These are phyloP conservation scores for Metahyphopichia silvanorum DNA, from an alignment of 805 yeast genomes.

Conservation along the genomic window DNA sequence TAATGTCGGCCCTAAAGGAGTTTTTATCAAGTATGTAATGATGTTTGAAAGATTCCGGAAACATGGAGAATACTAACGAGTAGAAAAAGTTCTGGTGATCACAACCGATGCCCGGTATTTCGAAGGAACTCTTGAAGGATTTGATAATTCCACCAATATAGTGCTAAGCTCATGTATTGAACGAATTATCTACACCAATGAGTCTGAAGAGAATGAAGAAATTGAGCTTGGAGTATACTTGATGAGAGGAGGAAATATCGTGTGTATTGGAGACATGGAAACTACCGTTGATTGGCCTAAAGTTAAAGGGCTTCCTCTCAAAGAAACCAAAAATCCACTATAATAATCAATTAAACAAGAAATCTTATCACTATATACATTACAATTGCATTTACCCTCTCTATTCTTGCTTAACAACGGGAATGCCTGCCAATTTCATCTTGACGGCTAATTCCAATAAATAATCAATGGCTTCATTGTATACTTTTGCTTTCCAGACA, in stretches of 20 bases:
- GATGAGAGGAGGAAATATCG: conserved; percentile 58
- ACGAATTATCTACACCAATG: conserved; percentile 43
- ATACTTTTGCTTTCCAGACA: conserved; percentile 89
- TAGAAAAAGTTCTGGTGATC: conserved; percentile 38
- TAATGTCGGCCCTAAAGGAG: conserved; percentile 30
- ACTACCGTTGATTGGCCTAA: conserved; percentile 38
- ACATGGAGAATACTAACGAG: conserved; percentile 15
- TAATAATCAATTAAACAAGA: conserved; percentile 6
- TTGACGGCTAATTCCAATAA: conserved; percentile 79
- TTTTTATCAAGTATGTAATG: conserved; percentile 31
- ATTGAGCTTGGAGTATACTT: conserved; percentile 47
- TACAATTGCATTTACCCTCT: neutral
- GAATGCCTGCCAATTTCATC: conserved; percentile 70
- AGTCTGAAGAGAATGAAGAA: conserved; percentile 36
- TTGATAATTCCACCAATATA: conserved; percentile 62
- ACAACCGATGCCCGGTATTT: conserved; percentile 43
- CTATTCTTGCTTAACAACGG: conserved; percentile 30
- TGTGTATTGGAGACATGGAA: conserved; percentile 53
- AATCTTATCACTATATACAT: neutral
- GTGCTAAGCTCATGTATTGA: conserved; percentile 52
- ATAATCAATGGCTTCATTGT: conserved; percentile 91
- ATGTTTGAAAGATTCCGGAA: neutral
- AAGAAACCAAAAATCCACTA: conserved; percentile 39
- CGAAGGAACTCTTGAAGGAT: conserved; percentile 50
- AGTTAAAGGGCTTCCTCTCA: conserved; percentile 28